Percentiles rank a stretch among this genome's conserved stretches.
Evolutionary conservation across 495 filamentous ascomycete genomes (phyloP).

Genomic region (Hyaloscypha finlandica): DNA sequence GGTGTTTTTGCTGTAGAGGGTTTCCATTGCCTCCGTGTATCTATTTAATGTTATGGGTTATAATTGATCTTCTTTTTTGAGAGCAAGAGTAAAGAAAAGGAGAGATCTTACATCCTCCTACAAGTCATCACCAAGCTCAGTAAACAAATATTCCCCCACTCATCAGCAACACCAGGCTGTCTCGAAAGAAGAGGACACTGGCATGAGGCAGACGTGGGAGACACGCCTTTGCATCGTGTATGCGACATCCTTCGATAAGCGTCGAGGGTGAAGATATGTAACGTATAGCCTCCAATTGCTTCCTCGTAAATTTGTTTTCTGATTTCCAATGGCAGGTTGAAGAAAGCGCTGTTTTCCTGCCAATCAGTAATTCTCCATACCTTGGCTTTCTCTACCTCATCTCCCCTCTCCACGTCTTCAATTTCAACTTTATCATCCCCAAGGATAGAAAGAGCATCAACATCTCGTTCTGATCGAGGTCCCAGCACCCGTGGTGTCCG

Average conservation of each 20-base stretch:
- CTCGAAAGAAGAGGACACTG: background rate
- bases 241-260: conserved; percentile 8
- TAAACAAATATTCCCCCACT: conserved; percentile 9
- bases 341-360: background rate
- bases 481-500: background rate
- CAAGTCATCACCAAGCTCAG: conserved; percentile 10
- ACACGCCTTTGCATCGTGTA: conserved; percentile 6
- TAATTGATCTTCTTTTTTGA: no score
- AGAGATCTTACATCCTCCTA: conserved; percentile 14
- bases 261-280: conserved; percentile 10
- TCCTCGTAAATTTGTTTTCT: conserved; percentile 18
- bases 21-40: conserved; percentile 15
- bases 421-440: background rate
- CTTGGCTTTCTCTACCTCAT: background rate
- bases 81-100: background rate
- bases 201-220: no score
- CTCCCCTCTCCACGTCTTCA: background rate
- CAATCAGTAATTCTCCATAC: background rate
- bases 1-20: conserved; percentile 9
- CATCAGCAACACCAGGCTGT: conserved; percentile 9
- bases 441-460: background rate
- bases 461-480: background rate
- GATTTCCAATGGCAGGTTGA: conserved; percentile 11
- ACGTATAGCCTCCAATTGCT: conserved; percentile 13
- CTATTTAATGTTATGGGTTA: background rate